Evolutionary conservation across 495 filamentous ascomycete species (phyloP).

Genomic region (Extremus antarcticus): DNA sequence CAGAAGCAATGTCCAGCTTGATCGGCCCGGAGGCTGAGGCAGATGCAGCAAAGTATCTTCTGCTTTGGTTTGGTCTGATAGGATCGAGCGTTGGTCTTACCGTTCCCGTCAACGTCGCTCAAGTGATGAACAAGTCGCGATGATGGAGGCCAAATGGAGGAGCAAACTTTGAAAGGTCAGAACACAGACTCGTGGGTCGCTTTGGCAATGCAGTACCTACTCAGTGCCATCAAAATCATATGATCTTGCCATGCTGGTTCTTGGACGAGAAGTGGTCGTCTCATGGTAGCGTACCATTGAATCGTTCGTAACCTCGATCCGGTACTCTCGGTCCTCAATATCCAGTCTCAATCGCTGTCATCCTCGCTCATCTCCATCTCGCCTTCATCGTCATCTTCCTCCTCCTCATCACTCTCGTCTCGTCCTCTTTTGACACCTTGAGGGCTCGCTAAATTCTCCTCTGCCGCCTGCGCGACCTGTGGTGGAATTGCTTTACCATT

Average conservation of each 20-base stretch:
- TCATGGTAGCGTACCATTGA: too few species aligned
- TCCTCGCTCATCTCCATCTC: slow-evolving; percentile 28
- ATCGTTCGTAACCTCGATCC: too few species aligned
- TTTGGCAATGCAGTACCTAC: not conserved
- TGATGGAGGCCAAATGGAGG: not conserved
- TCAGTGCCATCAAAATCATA: not conserved
- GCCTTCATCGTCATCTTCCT: slow-evolving; percentile 25
- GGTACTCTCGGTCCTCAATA: too few species aligned
- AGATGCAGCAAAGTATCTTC: slow-evolving; percentile 56
- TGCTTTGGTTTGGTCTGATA: slow-evolving; percentile 69
- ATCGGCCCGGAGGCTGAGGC: slow-evolving; percentile 35
- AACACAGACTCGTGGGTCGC: not conserved
- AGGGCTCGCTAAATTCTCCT: slow-evolving; percentile 25
- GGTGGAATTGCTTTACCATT: not conserved
- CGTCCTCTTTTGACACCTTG: slow-evolving; percentile 24
- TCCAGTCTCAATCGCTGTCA: slow-evolving; percentile 11
- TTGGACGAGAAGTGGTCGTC: too few species aligned
- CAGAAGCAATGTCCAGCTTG: slow-evolving; percentile 54
- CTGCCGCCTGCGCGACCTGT: slow-evolving; percentile 44
- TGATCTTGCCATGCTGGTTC: too few species aligned
- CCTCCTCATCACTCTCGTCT: slow-evolving; percentile 27
- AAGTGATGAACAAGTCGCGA: not conserved
- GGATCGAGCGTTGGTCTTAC: slow-evolving; percentile 62
- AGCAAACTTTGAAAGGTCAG: not conserved
- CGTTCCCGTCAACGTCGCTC: slow-evolving; percentile 46